Evolutionary conservation across 805 yeast genomes (phyloP).

Genomic region (Tetrapisispora namnaoensis): DNA sequence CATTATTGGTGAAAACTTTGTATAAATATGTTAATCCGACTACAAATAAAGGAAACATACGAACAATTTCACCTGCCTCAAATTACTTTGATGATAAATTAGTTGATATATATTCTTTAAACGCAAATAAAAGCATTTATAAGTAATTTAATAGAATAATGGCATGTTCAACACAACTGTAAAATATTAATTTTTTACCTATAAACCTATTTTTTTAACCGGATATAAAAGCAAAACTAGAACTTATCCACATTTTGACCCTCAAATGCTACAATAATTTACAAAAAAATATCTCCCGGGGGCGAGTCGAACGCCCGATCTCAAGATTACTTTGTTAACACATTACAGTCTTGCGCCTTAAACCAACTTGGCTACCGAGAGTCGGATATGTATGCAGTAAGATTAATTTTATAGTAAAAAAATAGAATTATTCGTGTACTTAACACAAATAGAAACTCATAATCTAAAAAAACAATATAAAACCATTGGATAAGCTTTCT

Average conservation of each 20-base stretch:
- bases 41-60: neutral
- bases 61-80: neutral
- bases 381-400: conserved; percentile 4
- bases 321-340: conserved; percentile 32
- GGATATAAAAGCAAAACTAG: too few relatives aligned
- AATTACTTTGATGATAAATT: neutral
- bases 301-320: conserved; percentile 44
- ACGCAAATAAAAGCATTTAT: neutral
- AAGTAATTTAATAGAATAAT: neutral
- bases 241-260: too few relatives aligned
- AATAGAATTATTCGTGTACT: too few relatives aligned
- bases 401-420: too few relatives aligned
- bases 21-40: conserved; percentile 21
- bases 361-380: conserved; percentile 39
- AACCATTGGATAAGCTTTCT: too few relatives aligned
- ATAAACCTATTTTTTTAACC: too few relatives aligned
- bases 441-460: too few relatives aligned
- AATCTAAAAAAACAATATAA: too few relatives aligned
- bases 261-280: neutral
- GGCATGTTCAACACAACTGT: too few relatives aligned
- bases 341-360: conserved; percentile 39
- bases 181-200: too few relatives aligned
- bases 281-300: conserved; percentile 33
- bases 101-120: neutral
- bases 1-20: conserved; percentile 38